Conservation (phyloP, 768 basidiomycete species). For the Russula brevipes region DNA sequence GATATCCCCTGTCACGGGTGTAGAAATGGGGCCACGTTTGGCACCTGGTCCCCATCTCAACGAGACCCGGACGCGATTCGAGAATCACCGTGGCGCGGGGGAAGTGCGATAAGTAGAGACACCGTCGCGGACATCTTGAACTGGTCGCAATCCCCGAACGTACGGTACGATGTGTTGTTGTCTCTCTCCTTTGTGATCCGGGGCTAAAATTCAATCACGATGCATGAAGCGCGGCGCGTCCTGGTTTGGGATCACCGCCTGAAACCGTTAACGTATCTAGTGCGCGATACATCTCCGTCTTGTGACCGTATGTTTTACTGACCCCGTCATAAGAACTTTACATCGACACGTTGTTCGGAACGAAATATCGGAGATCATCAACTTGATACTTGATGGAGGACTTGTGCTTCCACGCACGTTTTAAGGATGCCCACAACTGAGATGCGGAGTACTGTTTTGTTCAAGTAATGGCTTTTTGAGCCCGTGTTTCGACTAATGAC, state of each 20-base stretch:
- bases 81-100: neutral
- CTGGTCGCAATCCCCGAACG: constrained; percentile 60
- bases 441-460: constrained; percentile 56
- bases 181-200: constrained; percentile 45
- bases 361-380: constrained; percentile 46
- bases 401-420: constrained; percentile 60
- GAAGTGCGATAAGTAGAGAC: neutral
- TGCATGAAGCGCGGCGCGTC: constrained; percentile 44
- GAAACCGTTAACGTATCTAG: constrained; percentile 38
- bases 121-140: constrained; percentile 52
- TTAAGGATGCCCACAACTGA: constrained; percentile 47
- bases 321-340: constrained; percentile 26
- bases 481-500: constrained; percentile 54
- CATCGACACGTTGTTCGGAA: constrained; percentile 37
- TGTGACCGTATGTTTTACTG: constrained; percentile 32
- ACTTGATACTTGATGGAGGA: constrained; percentile 56
- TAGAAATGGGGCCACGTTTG: neutral
- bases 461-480: constrained; percentile 39
- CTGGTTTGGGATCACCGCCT: constrained; percentile 64
- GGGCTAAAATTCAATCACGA: constrained; percentile 40
- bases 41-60: constrained; percentile 7
- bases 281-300: constrained; percentile 29
- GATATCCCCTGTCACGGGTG: neutral
- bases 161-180: constrained; percentile 50
- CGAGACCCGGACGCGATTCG: neutral